These are phyloP conservation scores for Puccinia horiana DNA, from an alignment of 1,284 basidiomycete species.

Conservation along the genomic window DNA sequence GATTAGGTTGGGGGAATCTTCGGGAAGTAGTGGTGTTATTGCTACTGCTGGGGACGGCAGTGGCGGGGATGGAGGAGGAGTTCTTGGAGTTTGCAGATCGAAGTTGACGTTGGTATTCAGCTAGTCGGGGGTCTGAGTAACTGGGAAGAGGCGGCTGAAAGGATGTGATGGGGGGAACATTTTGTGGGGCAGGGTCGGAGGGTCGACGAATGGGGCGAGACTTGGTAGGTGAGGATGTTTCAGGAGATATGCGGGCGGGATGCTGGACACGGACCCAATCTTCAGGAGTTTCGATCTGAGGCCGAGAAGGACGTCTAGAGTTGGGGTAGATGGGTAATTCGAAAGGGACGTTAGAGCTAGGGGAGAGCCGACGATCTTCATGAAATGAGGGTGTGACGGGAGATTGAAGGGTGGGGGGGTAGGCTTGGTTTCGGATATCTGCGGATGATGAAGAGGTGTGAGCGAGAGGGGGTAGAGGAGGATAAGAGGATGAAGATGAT, in stretches of 20 bases:
- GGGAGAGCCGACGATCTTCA: constrained; percentile 32
- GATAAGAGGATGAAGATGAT: constrained; percentile 20
- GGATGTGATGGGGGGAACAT: not conserved
- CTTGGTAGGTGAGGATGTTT: constrained; percentile 11
- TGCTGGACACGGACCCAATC: constrained; percentile 34
- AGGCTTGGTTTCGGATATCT: not conserved
- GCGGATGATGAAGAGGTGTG: constrained; percentile 6
- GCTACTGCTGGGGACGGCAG: too few relatives aligned
- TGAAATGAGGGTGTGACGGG: constrained; percentile 24
- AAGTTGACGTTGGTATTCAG: constrained; percentile 6
- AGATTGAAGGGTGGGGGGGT: constrained; percentile 12
- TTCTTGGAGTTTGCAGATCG: not conserved
- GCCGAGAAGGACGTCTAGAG: constrained; percentile 13
- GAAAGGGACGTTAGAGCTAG: constrained; percentile 31
- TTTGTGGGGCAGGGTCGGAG: constrained; percentile 22
- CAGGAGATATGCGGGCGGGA: constrained; percentile 16
- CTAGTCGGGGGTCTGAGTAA: constrained; percentile 9
- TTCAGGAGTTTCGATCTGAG: constrained; percentile 30
- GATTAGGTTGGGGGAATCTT: not conserved
- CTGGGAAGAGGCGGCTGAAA: constrained; percentile 32
- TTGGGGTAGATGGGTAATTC: constrained; percentile 22
- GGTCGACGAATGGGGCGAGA: constrained; percentile 32
- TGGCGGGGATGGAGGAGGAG: not conserved
- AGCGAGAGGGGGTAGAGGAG: constrained; percentile 15
- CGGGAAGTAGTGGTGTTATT: not conserved